phyloP scores from a whole-genome alignment of 2,329 filamentous ascomycete species.

The Aspergillus puulaauensis region DNA sequence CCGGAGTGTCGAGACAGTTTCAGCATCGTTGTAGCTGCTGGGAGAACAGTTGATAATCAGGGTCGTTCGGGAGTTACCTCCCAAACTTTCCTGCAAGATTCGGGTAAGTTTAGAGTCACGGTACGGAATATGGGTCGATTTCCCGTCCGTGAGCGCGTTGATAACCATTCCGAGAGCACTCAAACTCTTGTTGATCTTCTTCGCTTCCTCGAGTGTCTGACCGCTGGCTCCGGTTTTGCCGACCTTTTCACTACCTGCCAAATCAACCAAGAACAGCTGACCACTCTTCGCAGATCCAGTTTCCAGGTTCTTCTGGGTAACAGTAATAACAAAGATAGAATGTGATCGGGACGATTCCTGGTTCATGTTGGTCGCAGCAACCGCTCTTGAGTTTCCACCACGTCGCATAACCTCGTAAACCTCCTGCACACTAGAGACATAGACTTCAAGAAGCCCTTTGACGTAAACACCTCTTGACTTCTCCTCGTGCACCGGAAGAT shows the following conservation, averaged over 20 bases:
- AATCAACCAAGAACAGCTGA: conserved; percentile 93
- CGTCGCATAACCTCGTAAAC: conserved; percentile 96
- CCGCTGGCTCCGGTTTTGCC: conserved; percentile 97
- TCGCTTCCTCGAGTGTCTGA: conserved; percentile 95
- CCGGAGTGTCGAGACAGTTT: conserved; percentile 86
- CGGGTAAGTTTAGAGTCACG: conserved; percentile 97
- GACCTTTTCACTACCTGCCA: conserved; percentile 97
- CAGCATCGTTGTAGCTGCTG: conserved; percentile 94
- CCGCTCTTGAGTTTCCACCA: conserved; percentile 84
- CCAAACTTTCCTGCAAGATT: conserved; percentile 94
- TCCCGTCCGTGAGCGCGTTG: conserved; percentile 93
- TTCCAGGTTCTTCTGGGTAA: conserved; percentile 97
- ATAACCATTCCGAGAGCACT: conserved; percentile 99
- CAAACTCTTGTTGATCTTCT: conserved; percentile 99
- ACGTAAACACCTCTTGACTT: conserved; percentile 96
- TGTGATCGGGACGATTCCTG: conserved; percentile 97
- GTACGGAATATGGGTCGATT: conserved; percentile 94
- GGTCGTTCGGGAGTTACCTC: conserved; percentile 97
- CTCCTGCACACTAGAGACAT: conserved; percentile 91
- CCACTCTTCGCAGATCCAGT: conserved; percentile 95
- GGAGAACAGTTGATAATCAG: conserved; percentile 99
- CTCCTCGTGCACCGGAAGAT: conserved; percentile 95
- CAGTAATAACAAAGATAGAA: conserved; percentile 95
- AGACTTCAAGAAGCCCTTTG: conserved; percentile 90
- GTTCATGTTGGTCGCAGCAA: conserved; percentile 98